These are phyloP conservation scores for Fraxinus greggii DNA, from an alignment of 305 asterid species.

Conservation along the genomic window DNA sequence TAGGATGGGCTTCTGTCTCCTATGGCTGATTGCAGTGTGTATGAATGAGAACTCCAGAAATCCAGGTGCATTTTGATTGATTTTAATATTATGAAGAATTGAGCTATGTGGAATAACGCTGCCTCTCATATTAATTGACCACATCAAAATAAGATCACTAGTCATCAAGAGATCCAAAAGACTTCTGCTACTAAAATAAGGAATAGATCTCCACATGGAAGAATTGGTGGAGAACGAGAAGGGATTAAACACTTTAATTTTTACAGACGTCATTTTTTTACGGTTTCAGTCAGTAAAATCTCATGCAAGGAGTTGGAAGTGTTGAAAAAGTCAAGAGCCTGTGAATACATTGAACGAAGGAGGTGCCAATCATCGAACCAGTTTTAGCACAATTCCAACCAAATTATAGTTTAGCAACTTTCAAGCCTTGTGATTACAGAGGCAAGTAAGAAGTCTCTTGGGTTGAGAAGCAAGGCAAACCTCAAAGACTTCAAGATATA, in stretches of 20 bases:
- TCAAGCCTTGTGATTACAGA: conserved; percentile 16
- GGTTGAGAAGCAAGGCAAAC: conserved; percentile 1
- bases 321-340: not conserved
- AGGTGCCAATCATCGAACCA: not conserved
- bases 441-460: conserved; percentile 12
- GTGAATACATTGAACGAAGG: not conserved
- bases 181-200: not conserved
- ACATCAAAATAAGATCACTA: not conserved
- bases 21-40: not conserved
- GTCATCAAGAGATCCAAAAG: conserved; percentile 1
- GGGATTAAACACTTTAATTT: not conserved
- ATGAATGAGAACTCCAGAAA: not conserved
- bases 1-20: not conserved
- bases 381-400: not conserved
- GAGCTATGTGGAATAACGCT: not conserved
- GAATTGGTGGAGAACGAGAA: not conserved
- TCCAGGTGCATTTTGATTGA: not conserved
- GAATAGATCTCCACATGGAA: conserved; percentile 8
- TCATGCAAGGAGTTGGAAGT: not conserved
- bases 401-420: not conserved
- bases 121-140: conserved; percentile 4
- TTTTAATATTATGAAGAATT: not conserved
- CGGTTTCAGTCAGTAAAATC: not conserved
- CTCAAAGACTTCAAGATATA: not conserved
- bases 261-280: not conserved